phyloP scores from a whole-genome alignment of 177 flowering plant species.

The Vitis hybrid region DNA sequence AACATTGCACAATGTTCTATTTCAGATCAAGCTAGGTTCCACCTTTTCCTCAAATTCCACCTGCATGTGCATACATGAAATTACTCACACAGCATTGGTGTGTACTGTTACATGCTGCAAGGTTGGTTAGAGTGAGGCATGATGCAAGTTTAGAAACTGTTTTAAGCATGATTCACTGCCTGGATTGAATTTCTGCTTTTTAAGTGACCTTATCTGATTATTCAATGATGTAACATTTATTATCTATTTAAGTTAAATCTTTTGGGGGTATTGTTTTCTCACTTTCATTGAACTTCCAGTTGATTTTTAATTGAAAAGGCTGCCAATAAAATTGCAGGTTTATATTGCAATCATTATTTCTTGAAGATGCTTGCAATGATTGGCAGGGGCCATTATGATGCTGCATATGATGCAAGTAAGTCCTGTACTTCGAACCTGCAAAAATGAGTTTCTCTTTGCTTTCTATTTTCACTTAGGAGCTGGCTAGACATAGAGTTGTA shows the following conservation, averaged over 20 bases:
- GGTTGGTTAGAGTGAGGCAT: no score
- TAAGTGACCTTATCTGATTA: not conserved
- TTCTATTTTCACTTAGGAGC: not conserved
- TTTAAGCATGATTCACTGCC: no score
- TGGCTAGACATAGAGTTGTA: not conserved
- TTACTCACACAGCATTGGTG: no score
- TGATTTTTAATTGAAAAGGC: not conserved
- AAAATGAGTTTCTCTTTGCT: not conserved
- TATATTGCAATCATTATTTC: constrained; percentile 70
- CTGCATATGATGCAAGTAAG: constrained; percentile 54
- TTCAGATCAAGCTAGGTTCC: no score
- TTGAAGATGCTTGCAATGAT: constrained; percentile 54
- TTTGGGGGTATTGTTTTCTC: not conserved
- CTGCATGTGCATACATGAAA: no score
- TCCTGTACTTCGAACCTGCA: constrained; percentile 5
- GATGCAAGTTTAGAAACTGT: no score
- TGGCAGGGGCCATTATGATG: constrained; percentile 49
- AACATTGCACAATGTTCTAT: no score
- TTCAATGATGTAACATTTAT: not conserved
- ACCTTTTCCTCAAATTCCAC: no score
- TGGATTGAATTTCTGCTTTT: not conserved
- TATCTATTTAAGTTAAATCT: not conserved
- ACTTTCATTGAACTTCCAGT: not conserved
- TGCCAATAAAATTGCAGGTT: constrained; percentile 32
- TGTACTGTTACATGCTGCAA: no score